These are phyloP conservation scores for Simmondsia chinensis DNA, from an alignment of 148 eudicot species.

Conservation along the genomic window DNA sequence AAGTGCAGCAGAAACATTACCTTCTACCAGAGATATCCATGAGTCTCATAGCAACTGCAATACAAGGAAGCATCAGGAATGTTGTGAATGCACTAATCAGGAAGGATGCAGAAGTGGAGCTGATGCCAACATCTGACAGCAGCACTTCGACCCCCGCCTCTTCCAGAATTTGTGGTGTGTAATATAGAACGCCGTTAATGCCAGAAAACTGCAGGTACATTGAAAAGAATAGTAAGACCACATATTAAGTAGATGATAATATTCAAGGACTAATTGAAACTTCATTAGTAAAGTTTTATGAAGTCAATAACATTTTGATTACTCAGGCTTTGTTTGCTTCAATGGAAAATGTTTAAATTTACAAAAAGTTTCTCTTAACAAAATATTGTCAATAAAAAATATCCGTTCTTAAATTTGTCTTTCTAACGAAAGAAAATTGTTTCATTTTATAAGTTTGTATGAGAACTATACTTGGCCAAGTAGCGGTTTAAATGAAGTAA, in stretches of 20 bases:
- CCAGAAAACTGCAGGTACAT: constrained; percentile 55
- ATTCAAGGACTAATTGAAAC: too few relatives aligned
- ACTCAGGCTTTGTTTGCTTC: too few relatives aligned
- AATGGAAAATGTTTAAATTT: too few relatives aligned
- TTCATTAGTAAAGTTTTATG: too few relatives aligned
- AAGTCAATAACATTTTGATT: too few relatives aligned
- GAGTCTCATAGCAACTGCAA: constrained; percentile 65
- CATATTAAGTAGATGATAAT: background rate
- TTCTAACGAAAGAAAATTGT: too few relatives aligned
- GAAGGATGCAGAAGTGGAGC: constrained; percentile 61
- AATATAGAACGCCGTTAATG: constrained; percentile 67
- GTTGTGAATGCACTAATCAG: constrained; percentile 71
- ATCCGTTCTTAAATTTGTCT: too few relatives aligned
- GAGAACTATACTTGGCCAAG: too few relatives aligned
- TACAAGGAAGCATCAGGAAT: constrained; percentile 68
- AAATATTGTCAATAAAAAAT: too few relatives aligned
- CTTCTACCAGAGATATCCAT: constrained; percentile 79
- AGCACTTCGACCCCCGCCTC: constrained; percentile 75
- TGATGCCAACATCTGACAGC: constrained; percentile 38
- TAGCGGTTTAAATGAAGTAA: too few relatives aligned
- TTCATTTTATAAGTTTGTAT: too few relatives aligned
- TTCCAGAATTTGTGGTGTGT: constrained; percentile 74
- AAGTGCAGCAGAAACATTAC: constrained; percentile 26
- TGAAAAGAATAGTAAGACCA: background rate
- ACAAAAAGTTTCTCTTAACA: too few relatives aligned